phyloP scores from a whole-genome alignment of 2,329 filamentous ascomycete genomes.

The Penicillium sp. region DNA sequence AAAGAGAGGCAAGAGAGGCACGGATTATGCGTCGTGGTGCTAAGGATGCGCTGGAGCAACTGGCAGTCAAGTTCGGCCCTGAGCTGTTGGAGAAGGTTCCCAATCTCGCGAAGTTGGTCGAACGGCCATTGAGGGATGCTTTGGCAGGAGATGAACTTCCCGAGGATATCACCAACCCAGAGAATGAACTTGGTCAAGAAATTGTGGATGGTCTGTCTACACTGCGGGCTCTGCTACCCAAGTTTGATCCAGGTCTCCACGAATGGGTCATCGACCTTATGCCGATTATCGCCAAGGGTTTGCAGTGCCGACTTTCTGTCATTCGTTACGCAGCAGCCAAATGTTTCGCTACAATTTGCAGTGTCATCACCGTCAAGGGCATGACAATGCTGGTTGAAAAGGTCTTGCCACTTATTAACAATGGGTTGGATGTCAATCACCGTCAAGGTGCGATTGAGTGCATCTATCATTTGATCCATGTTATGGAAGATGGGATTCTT shows the following conservation, averaged over 20 bases:
- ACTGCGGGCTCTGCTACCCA: constrained; percentile 86
- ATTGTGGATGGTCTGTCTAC: constrained; percentile 90
- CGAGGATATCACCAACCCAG: constrained; percentile 61
- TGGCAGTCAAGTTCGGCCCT: constrained; percentile 69
- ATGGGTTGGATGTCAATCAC: constrained; percentile 75
- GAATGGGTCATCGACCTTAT: constrained; percentile 73
- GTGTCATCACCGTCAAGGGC: constrained; percentile 84
- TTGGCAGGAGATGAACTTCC: constrained; percentile 63
- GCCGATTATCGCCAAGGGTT: constrained; percentile 74
- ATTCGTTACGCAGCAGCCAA: constrained; percentile 95
- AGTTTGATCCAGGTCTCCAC: constrained; percentile 65
- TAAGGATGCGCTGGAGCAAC: constrained; percentile 83
- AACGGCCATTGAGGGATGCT: constrained; percentile 65
- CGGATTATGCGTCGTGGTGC: constrained; percentile 84
- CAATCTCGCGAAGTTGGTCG: constrained; percentile 70
- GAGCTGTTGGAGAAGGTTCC: constrained; percentile 74
- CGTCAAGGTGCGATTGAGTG: constrained; percentile 90
- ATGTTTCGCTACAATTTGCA: constrained; percentile 93
- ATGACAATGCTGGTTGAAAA: constrained; percentile 94
- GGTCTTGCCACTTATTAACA: constrained; percentile 83
- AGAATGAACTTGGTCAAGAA: constrained; percentile 73
- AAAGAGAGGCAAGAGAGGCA: constrained; percentile 77
- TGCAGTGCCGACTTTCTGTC: constrained; percentile 81
- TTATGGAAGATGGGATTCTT: constrained; percentile 92
- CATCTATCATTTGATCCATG: constrained; percentile 92